Evolutionary conservation across 2,329 filamentous ascomycete species (phyloP).

Genomic region (Talaromyces sp.): DNA sequence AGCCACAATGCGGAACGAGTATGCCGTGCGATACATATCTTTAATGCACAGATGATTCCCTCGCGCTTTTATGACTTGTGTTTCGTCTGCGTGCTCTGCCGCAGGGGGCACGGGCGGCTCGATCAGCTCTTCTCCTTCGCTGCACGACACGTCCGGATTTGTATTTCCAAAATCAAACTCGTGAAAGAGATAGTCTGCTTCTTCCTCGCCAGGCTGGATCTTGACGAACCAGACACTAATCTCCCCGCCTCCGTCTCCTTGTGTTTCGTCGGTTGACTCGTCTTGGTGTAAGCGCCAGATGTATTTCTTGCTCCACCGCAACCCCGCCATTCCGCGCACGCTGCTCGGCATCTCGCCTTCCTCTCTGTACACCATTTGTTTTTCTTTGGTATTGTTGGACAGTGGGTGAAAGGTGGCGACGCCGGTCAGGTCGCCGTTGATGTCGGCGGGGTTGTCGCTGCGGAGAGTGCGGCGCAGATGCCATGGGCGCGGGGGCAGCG

Average conservation of each 20-base stretch:
- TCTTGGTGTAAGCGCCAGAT: conserved; percentile 33
- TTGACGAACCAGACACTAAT: conserved; percentile 45
- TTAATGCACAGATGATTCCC: conserved; percentile 43
- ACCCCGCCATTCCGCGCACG: conserved; percentile 18
- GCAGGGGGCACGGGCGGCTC: conserved; percentile 17
- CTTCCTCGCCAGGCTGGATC: conserved; percentile 22
- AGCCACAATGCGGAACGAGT: conserved; percentile 34
- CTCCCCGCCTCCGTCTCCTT: conserved; percentile 9
- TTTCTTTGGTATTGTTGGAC: not conserved
- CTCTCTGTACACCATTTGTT: conserved; percentile 37
- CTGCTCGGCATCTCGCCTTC: conserved; percentile 35
- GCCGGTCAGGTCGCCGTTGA: conserved; percentile 37
- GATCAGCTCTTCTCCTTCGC: conserved; percentile 12
- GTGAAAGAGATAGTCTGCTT: conserved; percentile 42
- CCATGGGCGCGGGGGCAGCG: conserved; percentile 8
- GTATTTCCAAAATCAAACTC: conserved; percentile 30
- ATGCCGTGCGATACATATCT: conserved; percentile 43
- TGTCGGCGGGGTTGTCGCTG: conserved; percentile 36
- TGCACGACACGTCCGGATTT: no score
- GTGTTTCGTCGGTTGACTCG: not conserved
- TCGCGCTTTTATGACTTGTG: conserved; percentile 28
- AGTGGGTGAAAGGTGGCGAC: conserved; percentile 33
- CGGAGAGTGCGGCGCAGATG: conserved; percentile 21
- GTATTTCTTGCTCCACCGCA: conserved; percentile 39
- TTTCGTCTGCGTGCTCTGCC: conserved; percentile 11